Conservation (phyloP, 2,329 filamentous ascomycete genomes). For the Fusarium napiforme region DNA sequence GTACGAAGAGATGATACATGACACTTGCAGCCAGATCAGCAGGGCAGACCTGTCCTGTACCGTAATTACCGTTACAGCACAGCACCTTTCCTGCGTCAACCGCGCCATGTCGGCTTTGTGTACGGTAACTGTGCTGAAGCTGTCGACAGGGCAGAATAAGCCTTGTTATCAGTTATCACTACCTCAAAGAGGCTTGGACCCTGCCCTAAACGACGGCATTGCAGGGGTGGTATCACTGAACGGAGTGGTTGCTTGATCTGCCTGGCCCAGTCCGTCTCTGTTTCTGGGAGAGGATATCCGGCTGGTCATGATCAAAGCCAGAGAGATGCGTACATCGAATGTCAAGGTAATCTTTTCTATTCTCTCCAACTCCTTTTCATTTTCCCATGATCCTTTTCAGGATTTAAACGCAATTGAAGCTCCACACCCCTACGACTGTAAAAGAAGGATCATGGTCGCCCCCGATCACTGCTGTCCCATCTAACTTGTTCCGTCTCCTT, state of each 20-base stretch:
- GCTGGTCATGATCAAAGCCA: conserved; percentile 30
- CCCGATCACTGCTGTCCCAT: conserved; percentile 26
- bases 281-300: neutral
- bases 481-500: conserved; percentile 9
- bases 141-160: conserved; percentile 18
- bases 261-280: neutral
- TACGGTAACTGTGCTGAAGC: conserved; percentile 16
- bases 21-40: conserved; percentile 23
- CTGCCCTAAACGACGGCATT: conserved; percentile 19
- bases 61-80: conserved; percentile 20
- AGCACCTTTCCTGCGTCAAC: conserved; percentile 23
- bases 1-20: conserved; percentile 27
- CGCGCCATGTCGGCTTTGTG: conserved; percentile 29
- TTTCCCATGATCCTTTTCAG: conserved; percentile 1
- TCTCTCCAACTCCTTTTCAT: neutral
- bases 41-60: conserved; percentile 17
- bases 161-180: conserved; percentile 35
- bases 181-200: conserved; percentile 29
- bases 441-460: conserved; percentile 32
- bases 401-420: conserved; percentile 7
- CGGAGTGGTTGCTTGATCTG: conserved; percentile 13
- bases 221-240: conserved; percentile 28
- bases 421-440: conserved; percentile 25
- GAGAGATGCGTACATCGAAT: conserved; percentile 35
- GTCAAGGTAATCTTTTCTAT: conserved; percentile 28